Evolutionary conservation across 2,329 filamentous ascomycete species (phyloP), one percentile per base, ranked within the genome.

Genomic region (Colletotrichum abscissum): DNA sequence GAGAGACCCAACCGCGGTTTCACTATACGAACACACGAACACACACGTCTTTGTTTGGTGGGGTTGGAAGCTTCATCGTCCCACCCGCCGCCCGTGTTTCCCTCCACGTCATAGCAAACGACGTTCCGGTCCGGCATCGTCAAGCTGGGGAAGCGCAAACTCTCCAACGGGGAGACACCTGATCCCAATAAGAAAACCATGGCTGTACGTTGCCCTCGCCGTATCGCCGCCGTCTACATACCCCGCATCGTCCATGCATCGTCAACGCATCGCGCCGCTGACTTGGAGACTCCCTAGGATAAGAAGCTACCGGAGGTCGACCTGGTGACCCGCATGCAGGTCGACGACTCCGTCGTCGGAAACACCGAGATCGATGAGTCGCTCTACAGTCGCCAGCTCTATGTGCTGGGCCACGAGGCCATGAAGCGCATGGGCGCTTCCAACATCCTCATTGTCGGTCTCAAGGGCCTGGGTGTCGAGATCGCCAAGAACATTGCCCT

Each of bases 401-500:
- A 93, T 80, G 92, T 93, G 74, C 83, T 92, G 64, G 91, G 91
- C 76, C 91, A 93, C 79, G 91, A 92, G 84, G 97, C 97, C 77
- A 99, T 99, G 97, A 98, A 97, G 89, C 95, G 97, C 80, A 99
- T 99, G 97, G 91, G 95, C 80, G 94, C 95, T 75, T 98, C 97
- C 68, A 97, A 98, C 81, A 91, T 99, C 73, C 93, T 99, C 66
- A 89, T 99, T 69, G 93, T 96, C 75, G 97, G 97, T 76, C 87
- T 98, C 77, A 96, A 97, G 83, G 97, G 97, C 64, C 90, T 99
- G 54, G 97, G 97, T 86, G 96, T 98, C 69, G 97, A 99, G 85
- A 97, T 99, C 79, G 96, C 97, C 80, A 99, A 99, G 90, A 99
- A 99, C 80, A 95, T 99, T 80, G 97, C 97, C 73, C 92, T 99